Evolutionary conservation across 2,329 filamentous ascomycete species (phyloP).

Genomic region (Claviceps sp.): DNA sequence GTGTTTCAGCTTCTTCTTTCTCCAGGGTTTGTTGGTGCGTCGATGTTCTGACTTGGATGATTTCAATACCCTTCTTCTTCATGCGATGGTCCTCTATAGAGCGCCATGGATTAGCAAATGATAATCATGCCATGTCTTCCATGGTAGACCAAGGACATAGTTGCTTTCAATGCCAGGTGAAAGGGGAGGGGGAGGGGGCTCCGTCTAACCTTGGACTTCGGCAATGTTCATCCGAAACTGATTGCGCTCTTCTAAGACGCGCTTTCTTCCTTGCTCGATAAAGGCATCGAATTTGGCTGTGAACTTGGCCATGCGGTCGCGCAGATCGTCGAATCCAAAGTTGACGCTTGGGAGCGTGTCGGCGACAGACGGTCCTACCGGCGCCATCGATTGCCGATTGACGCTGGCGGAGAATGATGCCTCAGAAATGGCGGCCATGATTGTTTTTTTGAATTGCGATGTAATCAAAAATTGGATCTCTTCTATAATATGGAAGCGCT

Average conservation of each 20-base stretch:
- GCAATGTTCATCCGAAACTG: conserved; percentile 83
- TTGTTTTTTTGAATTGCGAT: background rate
- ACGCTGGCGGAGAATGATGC: conserved; percentile 53
- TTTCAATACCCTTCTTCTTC: conserved; percentile 78
- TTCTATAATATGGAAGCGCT: background rate
- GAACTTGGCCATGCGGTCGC: conserved; percentile 89
- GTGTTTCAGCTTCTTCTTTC: conserved; percentile 64
- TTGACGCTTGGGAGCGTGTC: conserved; percentile 78
- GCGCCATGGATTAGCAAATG: conserved; percentile 1
- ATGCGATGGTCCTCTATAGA: conserved; percentile 77
- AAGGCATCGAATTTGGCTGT: conserved; percentile 84
- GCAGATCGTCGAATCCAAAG: conserved; percentile 91
- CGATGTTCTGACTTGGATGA: conserved; percentile 56
- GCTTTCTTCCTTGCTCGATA: conserved; percentile 80
- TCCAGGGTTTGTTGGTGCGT: conserved; percentile 61
- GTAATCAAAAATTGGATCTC: too few relatives aligned
- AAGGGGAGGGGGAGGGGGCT: background rate
- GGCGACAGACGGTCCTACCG: conserved; percentile 52
- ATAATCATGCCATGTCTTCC: background rate
- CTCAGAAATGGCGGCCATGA: conserved; percentile 51
- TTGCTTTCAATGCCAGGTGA: background rate
- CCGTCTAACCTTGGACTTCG: conserved; percentile 65
- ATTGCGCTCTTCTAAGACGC: conserved; percentile 84
- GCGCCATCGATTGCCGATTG: conserved; percentile 42
- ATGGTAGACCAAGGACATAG: background rate